phyloP scores from a whole-genome alignment of 139 green algal genomes.

The Chloropicon primus region DNA sequence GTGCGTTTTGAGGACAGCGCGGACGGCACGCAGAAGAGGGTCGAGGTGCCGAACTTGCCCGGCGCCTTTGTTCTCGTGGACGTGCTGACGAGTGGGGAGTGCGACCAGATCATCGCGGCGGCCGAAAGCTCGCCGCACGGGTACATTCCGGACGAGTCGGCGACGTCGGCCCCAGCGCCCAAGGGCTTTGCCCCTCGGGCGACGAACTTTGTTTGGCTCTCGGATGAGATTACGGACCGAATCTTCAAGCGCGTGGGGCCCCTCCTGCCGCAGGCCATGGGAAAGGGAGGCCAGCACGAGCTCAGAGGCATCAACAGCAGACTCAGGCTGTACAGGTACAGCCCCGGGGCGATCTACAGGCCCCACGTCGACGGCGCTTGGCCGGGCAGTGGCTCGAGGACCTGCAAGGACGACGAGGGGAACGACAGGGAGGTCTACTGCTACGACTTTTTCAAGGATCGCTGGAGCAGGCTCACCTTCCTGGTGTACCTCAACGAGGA shows the following conservation, averaged over 20 bases:
- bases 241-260: background rate
- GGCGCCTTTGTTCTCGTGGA: slow-evolving; percentile 8
- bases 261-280: slow-evolving; percentile 13
- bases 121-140: slow-evolving; percentile 5
- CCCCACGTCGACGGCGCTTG: slow-evolving; percentile 41
- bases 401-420: slow-evolving; percentile 1
- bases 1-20: background rate
- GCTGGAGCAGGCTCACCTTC: slow-evolving; percentile 29
- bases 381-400: slow-evolving; percentile 21
- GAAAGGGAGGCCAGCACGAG: slow-evolving; percentile 13
- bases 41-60: slow-evolving; percentile 12
- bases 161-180: slow-evolving; percentile 5
- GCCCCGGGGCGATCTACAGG: slow-evolving; percentile 27
- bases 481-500: slow-evolving; percentile 29
- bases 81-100: slow-evolving; percentile 10
- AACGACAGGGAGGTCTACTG: slow-evolving; percentile 7
- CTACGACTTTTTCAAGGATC: slow-evolving; percentile 34
- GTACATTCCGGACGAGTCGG: slow-evolving; percentile 8
- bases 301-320: slow-evolving; percentile 10
- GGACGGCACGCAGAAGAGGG: slow-evolving; percentile 3
- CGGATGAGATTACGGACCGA: background rate
- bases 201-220: background rate
- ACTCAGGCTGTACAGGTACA: slow-evolving; percentile 4
- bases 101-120: slow-evolving; percentile 12
- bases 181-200: background rate